Evolutionary conservation across 108 stramenopile species (phyloP), one percentile per base, ranked within the genome.

Genomic region (Schizochytrium sp.): DNA sequence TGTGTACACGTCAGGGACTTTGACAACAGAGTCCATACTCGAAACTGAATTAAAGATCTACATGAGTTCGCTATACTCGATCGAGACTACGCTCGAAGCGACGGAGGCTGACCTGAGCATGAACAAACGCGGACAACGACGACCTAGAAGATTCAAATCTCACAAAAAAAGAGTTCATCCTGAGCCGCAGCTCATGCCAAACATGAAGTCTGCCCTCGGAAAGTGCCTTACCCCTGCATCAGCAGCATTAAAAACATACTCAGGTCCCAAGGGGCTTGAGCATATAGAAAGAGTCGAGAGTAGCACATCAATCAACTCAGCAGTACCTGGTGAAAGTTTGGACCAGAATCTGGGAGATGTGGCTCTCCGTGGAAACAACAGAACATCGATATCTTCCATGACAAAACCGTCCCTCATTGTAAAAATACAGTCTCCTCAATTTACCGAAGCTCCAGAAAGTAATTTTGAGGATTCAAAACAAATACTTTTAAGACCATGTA

Each of bases 151-250:
- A 7, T 44, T 38, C 64, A 15, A 69, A 15, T 38, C 42, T 58
- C 57, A 17, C 1, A 15, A 15, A 15, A 38, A 44, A 38, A 69
- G 28, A 15, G 44, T 69, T 15, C 64, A 69, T 38, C 64, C 64
- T 10, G 64, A 38, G 28, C 64, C 64, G 19, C 12, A 69, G 28
- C 64, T 69, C 19, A 69, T 69, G 64, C 64, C 64, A 8, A 38
- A 69, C 64, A 12, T 69, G 19, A 44, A 69, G 64, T 69, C 64
- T 69, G 64, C 64, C 40, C 64, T 69, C 64, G 64, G 64, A 7
- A 69, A 69, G 28, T 38, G 64, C 28, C 12, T 44, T 15, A 8
- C 42, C 64, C 42, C 2, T 15, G 64, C 64, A 69, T 8, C 28
- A 5, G 42, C 10, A 69, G 64, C 28, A 69, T 28, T 28, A 28